Conservation (phyloP, 2,329 filamentous ascomycete species). For the Onygenales sp. region DNA sequence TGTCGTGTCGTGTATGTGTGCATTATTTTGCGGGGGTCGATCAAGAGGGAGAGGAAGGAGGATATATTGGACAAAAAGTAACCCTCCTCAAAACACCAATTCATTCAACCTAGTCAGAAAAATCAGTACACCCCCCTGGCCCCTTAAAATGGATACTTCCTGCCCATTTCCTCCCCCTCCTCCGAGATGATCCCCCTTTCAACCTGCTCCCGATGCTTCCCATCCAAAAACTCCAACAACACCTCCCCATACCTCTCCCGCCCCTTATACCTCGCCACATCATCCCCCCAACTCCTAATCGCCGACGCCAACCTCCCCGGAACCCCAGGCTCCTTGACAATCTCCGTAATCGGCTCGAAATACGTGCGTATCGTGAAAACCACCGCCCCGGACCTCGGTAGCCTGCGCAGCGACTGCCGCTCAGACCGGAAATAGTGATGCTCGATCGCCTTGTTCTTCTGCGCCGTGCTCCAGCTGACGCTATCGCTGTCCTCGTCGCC, state of each 20-base stretch:
- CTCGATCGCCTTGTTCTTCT: conserved; percentile 62
- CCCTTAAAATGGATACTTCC: conserved; percentile 51
- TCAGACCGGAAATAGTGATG: conserved; percentile 72
- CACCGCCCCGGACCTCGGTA: conserved; percentile 49
- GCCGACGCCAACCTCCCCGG: conserved; percentile 70
- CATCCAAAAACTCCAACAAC: conserved; percentile 66
- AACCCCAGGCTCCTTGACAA: conserved; percentile 63
- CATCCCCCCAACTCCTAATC: conserved; percentile 69
- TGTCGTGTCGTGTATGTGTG: too few relatives aligned
- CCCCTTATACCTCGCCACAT: conserved; percentile 70
- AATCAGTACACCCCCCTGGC: background rate
- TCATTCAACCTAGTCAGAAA: background rate
- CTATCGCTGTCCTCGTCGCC: conserved; percentile 57
- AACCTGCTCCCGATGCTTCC: conserved; percentile 64
- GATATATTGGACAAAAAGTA: background rate
- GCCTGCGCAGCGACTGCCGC: conserved; percentile 57
- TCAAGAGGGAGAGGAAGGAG: too few relatives aligned
- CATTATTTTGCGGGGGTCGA: too few relatives aligned
- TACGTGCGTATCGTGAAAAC: conserved; percentile 76
- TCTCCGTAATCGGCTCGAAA: conserved; percentile 60
- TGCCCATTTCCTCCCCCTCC: conserved; percentile 8
- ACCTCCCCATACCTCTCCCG: conserved; percentile 64
- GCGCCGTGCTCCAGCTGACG: conserved; percentile 65
- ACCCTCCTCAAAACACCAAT: background rate
- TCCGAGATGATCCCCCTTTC: conserved; percentile 51